Conservation (phyloP, 192 early-diverging fungal genomes). For the Coemansia sp. region DNA sequence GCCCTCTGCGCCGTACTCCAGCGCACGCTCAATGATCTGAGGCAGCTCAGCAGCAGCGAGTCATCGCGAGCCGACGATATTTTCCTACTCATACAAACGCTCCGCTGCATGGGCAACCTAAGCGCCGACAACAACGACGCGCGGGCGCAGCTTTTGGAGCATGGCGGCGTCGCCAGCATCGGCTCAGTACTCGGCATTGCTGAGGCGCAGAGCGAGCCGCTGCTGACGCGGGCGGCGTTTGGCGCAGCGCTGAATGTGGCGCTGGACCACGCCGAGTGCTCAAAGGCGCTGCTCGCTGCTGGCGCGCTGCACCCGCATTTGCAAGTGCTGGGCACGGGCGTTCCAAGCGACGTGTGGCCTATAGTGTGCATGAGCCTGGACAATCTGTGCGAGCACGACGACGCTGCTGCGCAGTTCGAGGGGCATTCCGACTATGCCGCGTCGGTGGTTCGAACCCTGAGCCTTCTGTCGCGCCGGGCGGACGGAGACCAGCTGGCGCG, state of each 20-base stretch:
- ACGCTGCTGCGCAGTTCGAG: constrained; percentile 21
- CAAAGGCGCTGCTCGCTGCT: constrained; percentile 17
- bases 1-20: constrained; percentile 18
- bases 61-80: constrained; percentile 31
- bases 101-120: constrained; percentile 51
- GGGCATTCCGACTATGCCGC: constrained; percentile 12
- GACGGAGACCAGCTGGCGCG: constrained; percentile 1
- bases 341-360: constrained; percentile 17
- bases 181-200: not conserved
- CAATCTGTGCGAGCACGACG: constrained; percentile 40
- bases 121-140: constrained; percentile 40
- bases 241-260: constrained; percentile 45
- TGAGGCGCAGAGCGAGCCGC: constrained; percentile 19
- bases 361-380: constrained; percentile 35
- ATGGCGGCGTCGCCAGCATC: constrained; percentile 17
- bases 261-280: constrained; percentile 25
- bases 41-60: not conserved
- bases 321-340: constrained; percentile 16
- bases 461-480: constrained; percentile 12
- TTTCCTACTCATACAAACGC: constrained; percentile 37
- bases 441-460: constrained; percentile 17
- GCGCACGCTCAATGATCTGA: constrained; percentile 3
- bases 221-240: constrained; percentile 46
- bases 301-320: constrained; percentile 29
- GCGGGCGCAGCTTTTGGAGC: constrained; percentile 13